Evolutionary conservation across 768 basidiomycete species (phyloP).

Genomic region (Russula olivacea): DNA sequence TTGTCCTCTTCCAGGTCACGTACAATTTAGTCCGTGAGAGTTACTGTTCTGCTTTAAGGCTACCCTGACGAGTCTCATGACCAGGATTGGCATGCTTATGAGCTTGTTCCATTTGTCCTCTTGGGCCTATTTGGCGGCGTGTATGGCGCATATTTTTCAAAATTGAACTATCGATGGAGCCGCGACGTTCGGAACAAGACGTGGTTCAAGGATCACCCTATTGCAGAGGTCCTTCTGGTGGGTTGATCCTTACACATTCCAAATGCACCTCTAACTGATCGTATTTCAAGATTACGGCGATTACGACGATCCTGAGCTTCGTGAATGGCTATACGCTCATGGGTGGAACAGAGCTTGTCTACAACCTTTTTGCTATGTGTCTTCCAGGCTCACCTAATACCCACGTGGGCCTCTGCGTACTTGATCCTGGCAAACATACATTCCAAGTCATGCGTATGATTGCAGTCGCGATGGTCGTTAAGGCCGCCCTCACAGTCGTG

Average conservation of each 20-base stretch:
- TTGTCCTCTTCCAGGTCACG: conserved; percentile 87
- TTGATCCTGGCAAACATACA: conserved; percentile 51
- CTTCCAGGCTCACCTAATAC: conserved; percentile 47
- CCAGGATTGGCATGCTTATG: conserved; percentile 90
- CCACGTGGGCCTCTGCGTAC: conserved; percentile 65
- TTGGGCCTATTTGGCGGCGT: conserved; percentile 90
- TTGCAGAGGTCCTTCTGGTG: conserved; percentile 79
- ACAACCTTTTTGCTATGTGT: conserved; percentile 88
- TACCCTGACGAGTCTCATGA: background rate
- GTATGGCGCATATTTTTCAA: conserved; percentile 91
- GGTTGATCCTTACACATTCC: conserved; percentile 28
- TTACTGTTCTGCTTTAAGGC: background rate
- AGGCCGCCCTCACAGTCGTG: conserved; percentile 71
- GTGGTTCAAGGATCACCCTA: conserved; percentile 73
- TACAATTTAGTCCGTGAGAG: conserved; percentile 61
- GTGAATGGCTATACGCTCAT: conserved; percentile 87
- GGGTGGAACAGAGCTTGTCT: conserved; percentile 94
- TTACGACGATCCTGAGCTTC: conserved; percentile 77
- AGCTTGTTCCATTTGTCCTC: conserved; percentile 77
- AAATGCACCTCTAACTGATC: conserved; percentile 1
- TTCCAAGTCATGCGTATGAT: conserved; percentile 61
- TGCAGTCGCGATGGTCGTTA: conserved; percentile 72
- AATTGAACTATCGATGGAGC: conserved; percentile 85
- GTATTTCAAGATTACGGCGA: conserved; percentile 56
- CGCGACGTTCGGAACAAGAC: conserved; percentile 75